Evolutionary conservation across 495 filamentous ascomycete genomes (phyloP), one percentile per base, ranked within the genome.

Genomic region (Hypoxylon lenormandii): DNA sequence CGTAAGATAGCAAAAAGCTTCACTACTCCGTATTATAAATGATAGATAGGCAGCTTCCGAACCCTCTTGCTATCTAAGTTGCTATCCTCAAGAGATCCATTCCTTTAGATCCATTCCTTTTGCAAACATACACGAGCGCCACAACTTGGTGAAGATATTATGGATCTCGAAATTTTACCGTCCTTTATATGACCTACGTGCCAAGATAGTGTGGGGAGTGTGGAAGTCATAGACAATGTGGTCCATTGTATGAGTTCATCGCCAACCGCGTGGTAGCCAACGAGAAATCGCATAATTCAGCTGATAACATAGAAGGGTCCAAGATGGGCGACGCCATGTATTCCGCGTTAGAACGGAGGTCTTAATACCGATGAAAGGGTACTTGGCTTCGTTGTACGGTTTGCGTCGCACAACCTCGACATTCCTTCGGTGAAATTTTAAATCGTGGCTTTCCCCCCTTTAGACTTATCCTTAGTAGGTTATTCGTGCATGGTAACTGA

Each of bases 391-490:
- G 50, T 62, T 42, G 19, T 63, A 49, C 19, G 38, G 56, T 43
- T 42, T 18, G 37, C 45, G 62, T 60, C 16, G 57, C 42, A 65
- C 60, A 65, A 28, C 56, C 26, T 59, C 53, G 45, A 57, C 51
- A 28, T 46, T 3, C 28, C 61, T 62, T 67, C 68, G 68, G 68
- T 71, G 56, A 58, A 58, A 40, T 56, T 43, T 65, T 30, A 58
- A 47, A 60, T 45, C 33, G 10, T 45, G 12, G 33, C 26, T 47
- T 23, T 46, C 1, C 28, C 5, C 5, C 22, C 21, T 36, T 16
- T 28, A 28, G 3, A 19, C 3, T 8, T 8, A 5, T 1, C 0
- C 5, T 7, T 8, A 5, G 40, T 57, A 23, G 16, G 43, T 23
- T 45, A 5, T 37, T 28, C 5, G 10, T 12, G 23, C 5, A 19